phyloP scores from a whole-genome alignment of 1,284 basidiomycete genomes.

The Rhodotorula glutinis region DNA sequence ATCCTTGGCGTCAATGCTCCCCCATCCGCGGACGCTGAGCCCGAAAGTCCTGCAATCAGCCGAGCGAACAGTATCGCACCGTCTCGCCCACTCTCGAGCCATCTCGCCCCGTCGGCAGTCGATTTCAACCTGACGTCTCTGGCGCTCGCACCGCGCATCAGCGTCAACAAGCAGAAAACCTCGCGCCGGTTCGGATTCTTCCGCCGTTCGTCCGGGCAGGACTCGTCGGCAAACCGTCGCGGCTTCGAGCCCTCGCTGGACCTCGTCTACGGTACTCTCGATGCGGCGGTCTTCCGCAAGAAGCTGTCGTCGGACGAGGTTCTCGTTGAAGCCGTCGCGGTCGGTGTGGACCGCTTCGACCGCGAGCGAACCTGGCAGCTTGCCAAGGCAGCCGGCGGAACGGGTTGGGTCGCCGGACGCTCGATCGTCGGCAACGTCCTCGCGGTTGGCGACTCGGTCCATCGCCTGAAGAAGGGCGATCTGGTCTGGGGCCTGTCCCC shows the following conservation, averaged over 20 bases:
- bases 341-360: conserved; percentile 49
- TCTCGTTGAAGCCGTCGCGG: conserved; percentile 49
- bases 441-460: conserved; percentile 45
- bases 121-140: conserved; percentile 6
- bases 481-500: conserved; percentile 51
- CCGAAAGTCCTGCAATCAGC: not conserved
- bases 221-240: not conserved
- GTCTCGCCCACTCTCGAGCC: conserved; percentile 12
- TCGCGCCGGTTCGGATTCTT: conserved; percentile 27
- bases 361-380: conserved; percentile 43
- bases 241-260: conserved; percentile 25
- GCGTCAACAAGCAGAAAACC: conserved; percentile 19
- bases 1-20: not conserved
- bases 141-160: conserved; percentile 23
- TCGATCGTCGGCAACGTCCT: conserved; percentile 50
- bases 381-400: conserved; percentile 36
- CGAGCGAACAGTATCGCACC: not conserved
- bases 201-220: conserved; percentile 7
- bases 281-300: conserved; percentile 37
- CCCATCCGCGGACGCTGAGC: not conserved
- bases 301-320: conserved; percentile 48
- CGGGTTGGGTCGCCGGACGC: conserved; percentile 50
- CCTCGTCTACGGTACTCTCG: conserved; percentile 25
- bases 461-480: conserved; percentile 47
- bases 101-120: not conserved